Conservation (phyloP, 352 stramenopile species). For the Phytophthora palmivora region DNA sequence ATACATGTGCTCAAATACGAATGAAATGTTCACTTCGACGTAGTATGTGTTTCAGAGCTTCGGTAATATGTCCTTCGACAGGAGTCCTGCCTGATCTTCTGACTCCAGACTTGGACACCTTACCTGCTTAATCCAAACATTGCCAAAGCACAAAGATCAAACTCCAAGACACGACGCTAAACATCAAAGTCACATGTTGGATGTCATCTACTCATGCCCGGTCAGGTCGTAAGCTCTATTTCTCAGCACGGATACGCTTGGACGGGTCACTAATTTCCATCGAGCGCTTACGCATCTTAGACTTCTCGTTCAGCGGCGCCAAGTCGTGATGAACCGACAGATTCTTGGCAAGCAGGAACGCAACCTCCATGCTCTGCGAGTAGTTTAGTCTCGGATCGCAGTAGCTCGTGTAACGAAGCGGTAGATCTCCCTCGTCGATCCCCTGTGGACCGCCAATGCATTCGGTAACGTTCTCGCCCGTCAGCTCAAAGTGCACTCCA, state of each 20-base stretch:
- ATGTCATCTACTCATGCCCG: constrained; percentile 20
- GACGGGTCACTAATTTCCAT: constrained; percentile 52
- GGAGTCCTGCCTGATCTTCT: too few relatives aligned
- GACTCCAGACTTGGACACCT: too few relatives aligned
- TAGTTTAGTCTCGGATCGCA: constrained; percentile 99
- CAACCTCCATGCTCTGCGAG: constrained; percentile 97
- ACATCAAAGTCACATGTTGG: constrained; percentile 20
- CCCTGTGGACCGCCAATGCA: constrained; percentile 96
- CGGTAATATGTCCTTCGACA: too few relatives aligned
- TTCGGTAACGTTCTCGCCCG: constrained; percentile 98
- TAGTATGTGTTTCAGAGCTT: too few relatives aligned
- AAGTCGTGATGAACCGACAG: constrained; percentile 74
- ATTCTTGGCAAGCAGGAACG: constrained; percentile 96
- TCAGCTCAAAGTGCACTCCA: constrained; percentile 98
- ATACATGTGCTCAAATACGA: too few relatives aligned
- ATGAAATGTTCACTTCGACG: too few relatives aligned
- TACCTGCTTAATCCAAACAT: too few relatives aligned
- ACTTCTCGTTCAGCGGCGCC: constrained; percentile 70
- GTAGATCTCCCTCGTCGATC: constrained; percentile 94
- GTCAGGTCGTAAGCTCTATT: constrained; percentile 15
- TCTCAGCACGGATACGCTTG: constrained; percentile 48
- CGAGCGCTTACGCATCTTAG: constrained; percentile 63
- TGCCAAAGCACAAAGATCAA: too few relatives aligned
- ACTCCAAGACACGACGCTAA: too few relatives aligned
- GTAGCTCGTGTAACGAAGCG: constrained; percentile 95